Base-by-base conservation (phyloP, 164 flowering plant genomes). In the Magnolia sinica region DNA sequence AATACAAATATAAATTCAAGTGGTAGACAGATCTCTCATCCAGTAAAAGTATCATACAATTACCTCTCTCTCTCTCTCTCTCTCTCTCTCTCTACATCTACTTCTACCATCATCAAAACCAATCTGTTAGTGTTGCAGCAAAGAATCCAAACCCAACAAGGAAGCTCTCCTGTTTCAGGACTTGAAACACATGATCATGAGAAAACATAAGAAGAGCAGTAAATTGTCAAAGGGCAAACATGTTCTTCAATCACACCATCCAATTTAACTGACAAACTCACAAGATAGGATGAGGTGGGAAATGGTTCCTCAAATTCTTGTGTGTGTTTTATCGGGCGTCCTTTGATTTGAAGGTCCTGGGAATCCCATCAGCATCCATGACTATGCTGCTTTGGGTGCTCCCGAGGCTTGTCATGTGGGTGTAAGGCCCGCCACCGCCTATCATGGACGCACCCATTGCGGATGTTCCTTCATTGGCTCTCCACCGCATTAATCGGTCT, bases 331-430 rank as follows among this genome's bases (percentile, higher is more conserved):
- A 83, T 65, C 86, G 80, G 78, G 82, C 76, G 71, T 87, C 86
- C 31, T 72, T 73, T 66, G 90, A 87, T 45, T 69, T 50, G 20
- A 87, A 87, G 5, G 89, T 37, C 75, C 86, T 83, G 0, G 86
- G 72, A 50, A 86, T 78, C n/a, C 83, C 86, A 6, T 81, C 59
- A 31, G 91, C 89, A 74, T 85, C 83, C 8, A 85, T 24, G 6
- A 89, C 86, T 45, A 89, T 55, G 63, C 74, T 72, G 37, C 19
- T 51, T 45, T 69, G 67, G 3, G 73, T 52, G 67, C 59, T 69
- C 27, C 72, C 73, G 19, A 37, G 3, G 31, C 70, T 65, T 45
- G 68, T 20, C 10, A 19, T 29, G 55, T 20, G 78, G 55, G 68
- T 24, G 22, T 66, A 75, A 8, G 52, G 64, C 37, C 18, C 9